These are phyloP conservation scores for Trypanosoma vivax DNA, from an alignment of 208 protist genomes.

Conservation along the genomic window DNA sequence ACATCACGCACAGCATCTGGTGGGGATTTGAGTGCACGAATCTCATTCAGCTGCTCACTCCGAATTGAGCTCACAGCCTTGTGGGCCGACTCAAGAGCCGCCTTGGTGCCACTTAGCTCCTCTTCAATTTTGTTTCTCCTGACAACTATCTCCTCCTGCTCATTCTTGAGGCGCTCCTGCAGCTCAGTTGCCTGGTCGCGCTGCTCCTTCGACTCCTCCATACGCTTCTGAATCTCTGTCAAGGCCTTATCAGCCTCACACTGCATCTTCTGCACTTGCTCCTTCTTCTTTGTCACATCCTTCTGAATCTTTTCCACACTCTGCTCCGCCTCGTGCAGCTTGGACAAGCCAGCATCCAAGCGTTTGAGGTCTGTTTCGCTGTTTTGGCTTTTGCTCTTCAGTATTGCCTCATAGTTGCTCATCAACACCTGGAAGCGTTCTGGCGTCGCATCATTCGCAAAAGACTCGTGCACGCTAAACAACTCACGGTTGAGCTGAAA, in stretches of 20 bases:
- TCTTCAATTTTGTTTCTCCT: conserved; percentile 86
- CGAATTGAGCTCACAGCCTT: conserved; percentile 92
- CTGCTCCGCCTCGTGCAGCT: conserved; percentile 91
- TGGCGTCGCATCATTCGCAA: conserved; percentile 61
- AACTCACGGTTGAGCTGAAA: conserved; percentile 83
- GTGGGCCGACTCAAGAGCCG: conserved; percentile 92
- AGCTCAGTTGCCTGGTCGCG: conserved; percentile 86
- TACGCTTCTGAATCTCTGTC: conserved; percentile 91
- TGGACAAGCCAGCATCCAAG: conserved; percentile 87
- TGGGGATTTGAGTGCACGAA: conserved; percentile 91
- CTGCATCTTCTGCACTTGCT: conserved; percentile 90
- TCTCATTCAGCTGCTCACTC: conserved; percentile 93
- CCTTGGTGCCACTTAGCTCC: conserved; percentile 91
- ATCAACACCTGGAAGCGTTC: conserved; percentile 83
- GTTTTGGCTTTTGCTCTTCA: conserved; percentile 65
- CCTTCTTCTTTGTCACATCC: conserved; percentile 86
- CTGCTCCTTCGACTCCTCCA: conserved; percentile 92
- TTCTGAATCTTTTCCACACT: conserved; percentile 88
- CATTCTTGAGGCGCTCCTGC: conserved; percentile 77
- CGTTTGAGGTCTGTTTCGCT: conserved; percentile 71
- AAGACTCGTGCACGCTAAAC: conserved; percentile 74
- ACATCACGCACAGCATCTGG: conserved; percentile 94
- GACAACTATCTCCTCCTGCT: conserved; percentile 79
- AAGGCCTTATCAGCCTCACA: conserved; percentile 91
- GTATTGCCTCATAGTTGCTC: conserved; percentile 73